phyloP scores from a whole-genome alignment of 1,284 basidiomycete genomes.

The Hymenochaete sp. region DNA sequence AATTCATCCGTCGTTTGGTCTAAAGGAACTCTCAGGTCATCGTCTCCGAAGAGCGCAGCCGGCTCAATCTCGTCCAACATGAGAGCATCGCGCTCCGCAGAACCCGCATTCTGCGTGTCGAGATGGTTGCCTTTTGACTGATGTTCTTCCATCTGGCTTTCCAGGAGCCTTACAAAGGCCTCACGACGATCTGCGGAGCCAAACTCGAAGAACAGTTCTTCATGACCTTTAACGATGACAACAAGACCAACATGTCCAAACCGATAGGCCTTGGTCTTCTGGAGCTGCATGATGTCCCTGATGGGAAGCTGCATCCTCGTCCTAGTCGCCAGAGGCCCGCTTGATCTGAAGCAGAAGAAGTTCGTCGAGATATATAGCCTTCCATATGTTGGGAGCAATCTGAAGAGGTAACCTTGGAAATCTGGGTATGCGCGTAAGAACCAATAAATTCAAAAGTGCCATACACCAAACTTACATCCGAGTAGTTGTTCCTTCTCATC shows the following conservation, averaged over 20 bases:
- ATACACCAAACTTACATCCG: slow-evolving; percentile 56
- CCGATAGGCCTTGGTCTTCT: slow-evolving; percentile 80
- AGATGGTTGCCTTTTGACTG: slow-evolving; percentile 39
- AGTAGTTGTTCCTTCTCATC: slow-evolving; percentile 80
- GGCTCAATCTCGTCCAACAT: slow-evolving; percentile 68
- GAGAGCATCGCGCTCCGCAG: slow-evolving; percentile 55
- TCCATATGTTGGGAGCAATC: slow-evolving; percentile 80
- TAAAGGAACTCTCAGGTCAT: slow-evolving; percentile 33
- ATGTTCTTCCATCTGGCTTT: slow-evolving; percentile 74
- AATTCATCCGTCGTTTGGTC: slow-evolving; percentile 57
- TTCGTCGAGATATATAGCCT: slow-evolving; percentile 82
- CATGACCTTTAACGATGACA: slow-evolving; percentile 88
- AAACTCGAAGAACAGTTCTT: slow-evolving; percentile 97
- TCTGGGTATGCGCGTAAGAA: slow-evolving; percentile 37
- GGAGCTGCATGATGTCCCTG: slow-evolving; percentile 75
- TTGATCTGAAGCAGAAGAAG: slow-evolving; percentile 86
- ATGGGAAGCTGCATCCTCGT: slow-evolving; percentile 92
- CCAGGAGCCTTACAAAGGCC: slow-evolving; percentile 66
- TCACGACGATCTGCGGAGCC: slow-evolving; percentile 67
- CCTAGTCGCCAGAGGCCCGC: slow-evolving; percentile 61
- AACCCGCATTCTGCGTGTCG: slow-evolving; percentile 34
- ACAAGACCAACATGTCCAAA: slow-evolving; percentile 86
- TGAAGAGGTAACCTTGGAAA: slow-evolving; percentile 81
- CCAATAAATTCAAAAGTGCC: neutral
- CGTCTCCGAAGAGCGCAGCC: slow-evolving; percentile 32